A percentile compares a stretch with the other conserved stretches of the same genome.
phyloP scores from a whole-genome alignment of 2,329 filamentous ascomycete species.

The Fusarium brachygibbosum region DNA sequence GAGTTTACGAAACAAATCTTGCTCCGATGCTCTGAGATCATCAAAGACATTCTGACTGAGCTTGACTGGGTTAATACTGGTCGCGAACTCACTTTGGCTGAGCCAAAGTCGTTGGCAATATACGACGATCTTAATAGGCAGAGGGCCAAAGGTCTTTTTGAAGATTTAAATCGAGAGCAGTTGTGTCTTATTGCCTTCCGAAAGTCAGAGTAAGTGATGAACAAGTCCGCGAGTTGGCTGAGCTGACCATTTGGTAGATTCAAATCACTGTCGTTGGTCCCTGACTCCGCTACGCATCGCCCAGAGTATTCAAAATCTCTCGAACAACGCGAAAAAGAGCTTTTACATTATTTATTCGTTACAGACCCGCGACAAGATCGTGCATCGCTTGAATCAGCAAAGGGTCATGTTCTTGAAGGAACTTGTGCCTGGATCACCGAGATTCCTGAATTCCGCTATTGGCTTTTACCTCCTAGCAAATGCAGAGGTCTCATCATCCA shows the following conservation, averaged over 20 bases:
- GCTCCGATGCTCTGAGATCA: background rate
- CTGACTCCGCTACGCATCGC: no score
- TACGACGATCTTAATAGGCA: background rate
- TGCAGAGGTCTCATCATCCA: background rate
- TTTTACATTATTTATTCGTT: constrained; percentile 1
- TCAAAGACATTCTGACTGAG: background rate
- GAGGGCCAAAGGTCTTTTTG: background rate
- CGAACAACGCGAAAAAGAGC: background rate
- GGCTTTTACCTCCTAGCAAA: background rate
- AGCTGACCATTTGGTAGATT: constrained; percentile 3
- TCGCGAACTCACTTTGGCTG: background rate
- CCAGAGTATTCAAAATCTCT: constrained; percentile 4
- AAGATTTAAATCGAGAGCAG: constrained; percentile 3
- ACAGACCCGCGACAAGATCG: constrained; percentile 18
- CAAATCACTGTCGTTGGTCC: background rate
- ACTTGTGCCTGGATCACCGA: constrained; percentile 10
- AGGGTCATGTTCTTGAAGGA: background rate
- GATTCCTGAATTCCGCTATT: background rate
- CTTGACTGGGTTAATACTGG: constrained; percentile 1
- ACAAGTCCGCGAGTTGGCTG: fast-evolving
- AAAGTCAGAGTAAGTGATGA: background rate
- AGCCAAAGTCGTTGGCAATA: background rate
- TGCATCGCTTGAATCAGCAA: background rate
- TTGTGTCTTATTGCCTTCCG: background rate
- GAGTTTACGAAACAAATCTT: constrained; percentile 1